Percentiles rank a stretch among this genome's conserved stretches.
Evolutionary conservation across 2,329 filamentous ascomycete genomes (phyloP).

Genomic region (Fusarium sp.): DNA sequence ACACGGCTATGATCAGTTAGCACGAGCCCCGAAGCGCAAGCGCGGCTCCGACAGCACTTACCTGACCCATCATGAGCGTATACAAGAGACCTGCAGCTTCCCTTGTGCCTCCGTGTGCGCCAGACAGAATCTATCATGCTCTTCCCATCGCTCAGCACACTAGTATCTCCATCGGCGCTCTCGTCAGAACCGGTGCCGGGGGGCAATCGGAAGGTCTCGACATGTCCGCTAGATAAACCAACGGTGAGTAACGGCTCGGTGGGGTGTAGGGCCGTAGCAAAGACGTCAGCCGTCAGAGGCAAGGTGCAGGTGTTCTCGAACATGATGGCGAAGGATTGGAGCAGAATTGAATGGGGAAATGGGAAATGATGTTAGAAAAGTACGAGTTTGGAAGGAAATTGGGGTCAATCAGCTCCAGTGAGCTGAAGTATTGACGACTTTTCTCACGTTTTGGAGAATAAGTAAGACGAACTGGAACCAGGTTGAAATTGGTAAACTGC

Average conservation of each 20-base stretch:
- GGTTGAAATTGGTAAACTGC: neutral
- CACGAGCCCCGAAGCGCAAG: neutral
- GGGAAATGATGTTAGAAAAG: no score
- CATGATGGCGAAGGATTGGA: constrained; percentile 59
- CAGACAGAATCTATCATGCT: constrained; percentile 83
- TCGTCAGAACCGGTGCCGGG: constrained; percentile 59
- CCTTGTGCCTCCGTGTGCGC: constrained; percentile 90
- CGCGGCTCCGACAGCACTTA: constrained; percentile 37
- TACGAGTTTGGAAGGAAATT: no score
- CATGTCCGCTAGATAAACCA: constrained; percentile 83
- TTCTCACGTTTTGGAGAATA: neutral
- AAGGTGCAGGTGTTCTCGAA: constrained; percentile 93
- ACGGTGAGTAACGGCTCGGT: constrained; percentile 83
- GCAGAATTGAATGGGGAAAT: neutral
- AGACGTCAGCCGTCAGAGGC: constrained; percentile 84
- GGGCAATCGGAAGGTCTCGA: constrained; percentile 81
- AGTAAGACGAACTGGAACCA: neutral
- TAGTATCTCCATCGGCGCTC: constrained; percentile 59
- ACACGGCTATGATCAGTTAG: constrained; percentile 55
- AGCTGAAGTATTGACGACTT: neutral
- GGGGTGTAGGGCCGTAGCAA: constrained; percentile 87
- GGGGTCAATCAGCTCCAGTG: neutral
- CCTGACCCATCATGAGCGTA: constrained; percentile 78
- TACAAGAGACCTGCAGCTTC: constrained; percentile 82
- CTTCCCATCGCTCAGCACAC: constrained; percentile 66